phyloP scores from a whole-genome alignment of 1,284 basidiomycete genomes.

The Takashimella tepidaria region DNA sequence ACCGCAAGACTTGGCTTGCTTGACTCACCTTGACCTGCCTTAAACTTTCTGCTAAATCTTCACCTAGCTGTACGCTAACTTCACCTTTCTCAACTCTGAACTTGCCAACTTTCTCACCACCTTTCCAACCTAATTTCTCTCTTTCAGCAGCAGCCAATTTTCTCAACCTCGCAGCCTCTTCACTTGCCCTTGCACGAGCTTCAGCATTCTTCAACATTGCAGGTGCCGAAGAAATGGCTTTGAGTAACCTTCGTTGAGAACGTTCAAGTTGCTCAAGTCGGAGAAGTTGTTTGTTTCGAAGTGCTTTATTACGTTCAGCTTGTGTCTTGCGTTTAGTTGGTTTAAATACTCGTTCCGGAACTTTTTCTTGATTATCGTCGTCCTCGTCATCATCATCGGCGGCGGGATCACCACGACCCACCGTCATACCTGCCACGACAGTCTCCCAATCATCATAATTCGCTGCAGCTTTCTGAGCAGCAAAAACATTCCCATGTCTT shows the following conservation, averaged over 20 bases:
- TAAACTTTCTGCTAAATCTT: slow-evolving; percentile 83
- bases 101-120: slow-evolving; percentile 67
- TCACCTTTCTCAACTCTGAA: slow-evolving; percentile 64
- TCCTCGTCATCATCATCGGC: slow-evolving; percentile 48
- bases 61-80: slow-evolving; percentile 82
- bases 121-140: slow-evolving; percentile 49
- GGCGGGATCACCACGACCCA: slow-evolving; percentile 51
- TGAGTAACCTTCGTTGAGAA: slow-evolving; percentile 22
- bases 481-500: slow-evolving; percentile 53
- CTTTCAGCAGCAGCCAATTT: slow-evolving; percentile 58
- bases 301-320: slow-evolving; percentile 45
- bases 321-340: slow-evolving; percentile 61
- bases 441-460: slow-evolving; percentile 19
- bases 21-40: slow-evolving; percentile 71
- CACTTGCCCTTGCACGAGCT: slow-evolving; percentile 16
- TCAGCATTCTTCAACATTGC: slow-evolving; percentile 30
- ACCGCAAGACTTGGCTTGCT: neutral
- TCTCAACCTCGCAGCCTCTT: slow-evolving; percentile 23
- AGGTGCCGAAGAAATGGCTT: slow-evolving; percentile 25
- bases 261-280: slow-evolving; percentile 21
- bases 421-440: slow-evolving; percentile 56
- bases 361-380: slow-evolving; percentile 29
- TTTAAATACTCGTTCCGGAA: slow-evolving; percentile 35
- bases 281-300: slow-evolving; percentile 22
- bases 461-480: slow-evolving; percentile 48